Conservation (phyloP, 768 basidiomycete genomes). For the Trametes gibbosa region DNA sequence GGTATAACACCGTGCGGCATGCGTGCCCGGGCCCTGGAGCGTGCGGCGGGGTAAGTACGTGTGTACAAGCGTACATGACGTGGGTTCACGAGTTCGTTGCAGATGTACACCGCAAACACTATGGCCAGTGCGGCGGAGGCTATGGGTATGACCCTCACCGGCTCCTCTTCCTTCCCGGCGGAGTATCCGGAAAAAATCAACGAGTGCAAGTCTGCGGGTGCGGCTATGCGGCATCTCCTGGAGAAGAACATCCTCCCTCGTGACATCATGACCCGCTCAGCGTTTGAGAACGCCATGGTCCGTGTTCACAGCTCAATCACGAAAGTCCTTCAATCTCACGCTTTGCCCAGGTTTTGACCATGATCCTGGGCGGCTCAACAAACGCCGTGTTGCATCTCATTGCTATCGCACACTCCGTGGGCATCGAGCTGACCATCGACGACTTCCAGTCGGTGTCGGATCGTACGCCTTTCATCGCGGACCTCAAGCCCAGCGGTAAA, state of each 20-base stretch:
- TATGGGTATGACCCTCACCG: conserved; percentile 93
- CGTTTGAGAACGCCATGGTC: conserved; percentile 98
- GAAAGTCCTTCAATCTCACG: background rate
- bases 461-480: conserved; percentile 89
- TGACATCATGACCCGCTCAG: conserved; percentile 95
- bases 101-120: conserved; percentile 99
- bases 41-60: conserved; percentile 84
- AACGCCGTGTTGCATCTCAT: conserved; percentile 97
- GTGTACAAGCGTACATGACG: background rate
- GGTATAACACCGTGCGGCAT: conserved; percentile 86
- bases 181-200: conserved; percentile 83
- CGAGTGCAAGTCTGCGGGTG: conserved; percentile 80
- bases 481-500: conserved; percentile 95
- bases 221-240: conserved; percentile 82
- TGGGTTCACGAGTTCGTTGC: background rate
- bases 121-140: conserved; percentile 97
- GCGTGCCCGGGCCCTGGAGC: conserved; percentile 98
- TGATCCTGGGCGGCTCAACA: conserved; percentile 97
- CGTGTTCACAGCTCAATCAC: conserved; percentile 15
- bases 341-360: conserved; percentile 73
- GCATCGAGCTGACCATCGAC: conserved; percentile 82
- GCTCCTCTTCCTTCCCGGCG: conserved; percentile 96
- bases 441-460: conserved; percentile 96
- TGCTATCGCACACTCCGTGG: conserved; percentile 94
- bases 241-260: conserved; percentile 90